Evolutionary conservation across 1,139 yeast genomes (phyloP).

Genomic region (Yamadazyma trypodendri): DNA sequence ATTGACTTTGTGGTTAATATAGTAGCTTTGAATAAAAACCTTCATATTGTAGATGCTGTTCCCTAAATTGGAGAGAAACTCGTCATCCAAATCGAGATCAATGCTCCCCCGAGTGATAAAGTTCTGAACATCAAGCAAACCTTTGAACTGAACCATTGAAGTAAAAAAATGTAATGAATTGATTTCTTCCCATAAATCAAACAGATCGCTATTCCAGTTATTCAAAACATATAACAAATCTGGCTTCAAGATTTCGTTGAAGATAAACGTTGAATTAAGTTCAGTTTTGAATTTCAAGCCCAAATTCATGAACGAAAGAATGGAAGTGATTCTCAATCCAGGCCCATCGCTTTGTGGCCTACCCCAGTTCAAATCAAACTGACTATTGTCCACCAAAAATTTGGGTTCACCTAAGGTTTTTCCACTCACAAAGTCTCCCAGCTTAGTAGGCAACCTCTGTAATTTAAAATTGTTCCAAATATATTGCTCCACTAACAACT

Average conservation of each 20-base stretch:
- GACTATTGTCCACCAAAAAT: conserved; percentile 61
- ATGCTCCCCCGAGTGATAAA: conserved; percentile 29
- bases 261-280: conserved; percentile 34
- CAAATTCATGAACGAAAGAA: conserved; percentile 49
- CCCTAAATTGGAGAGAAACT: conserved; percentile 25
- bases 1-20: conserved; percentile 39
- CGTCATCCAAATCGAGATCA: conserved; percentile 26
- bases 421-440: conserved; percentile 54
- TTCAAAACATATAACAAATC: conserved; percentile 65
- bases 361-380: conserved; percentile 77
- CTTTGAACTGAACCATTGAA: conserved; percentile 66
- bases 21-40: conserved; percentile 36
- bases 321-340: conserved; percentile 70
- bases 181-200: conserved; percentile 94
- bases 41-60: conserved; percentile 33
- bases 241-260: conserved; percentile 55
- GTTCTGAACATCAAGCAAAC: conserved; percentile 58
- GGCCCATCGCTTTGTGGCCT: conserved; percentile 98
- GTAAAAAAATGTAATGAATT: conserved; percentile 77
- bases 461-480: conserved; percentile 55
- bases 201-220: conserved; percentile 67
- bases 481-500: conserved; percentile 52
- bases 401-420: conserved; percentile 82
- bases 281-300: conserved; percentile 10
- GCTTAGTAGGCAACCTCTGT: conserved; percentile 66